Evolutionary conservation across 495 filamentous ascomycete species (phyloP).

Genomic region (Aspergillus olivimuriae): DNA sequence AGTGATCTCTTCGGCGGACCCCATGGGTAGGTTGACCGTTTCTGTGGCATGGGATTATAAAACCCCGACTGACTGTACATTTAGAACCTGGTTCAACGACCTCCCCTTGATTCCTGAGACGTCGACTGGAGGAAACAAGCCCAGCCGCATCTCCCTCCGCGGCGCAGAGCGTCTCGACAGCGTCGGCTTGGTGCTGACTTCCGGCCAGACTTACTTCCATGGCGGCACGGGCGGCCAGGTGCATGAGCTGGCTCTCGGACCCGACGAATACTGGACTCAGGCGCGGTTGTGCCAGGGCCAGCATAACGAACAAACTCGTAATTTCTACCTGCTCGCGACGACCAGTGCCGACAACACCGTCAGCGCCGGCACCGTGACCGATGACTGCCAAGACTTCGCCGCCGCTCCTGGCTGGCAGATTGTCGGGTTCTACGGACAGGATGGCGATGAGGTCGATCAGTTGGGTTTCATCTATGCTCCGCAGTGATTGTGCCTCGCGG

Average conservation of each 20-base stretch:
- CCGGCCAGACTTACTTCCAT: conserved; percentile 43
- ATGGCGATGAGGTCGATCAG: conserved; percentile 54
- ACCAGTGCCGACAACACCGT: conserved; percentile 47
- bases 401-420: conserved; percentile 51
- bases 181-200: conserved; percentile 39
- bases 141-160: conserved; percentile 35
- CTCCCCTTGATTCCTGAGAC: conserved; percentile 25
- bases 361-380: conserved; percentile 40
- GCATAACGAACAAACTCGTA: conserved; percentile 41
- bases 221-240: conserved; percentile 48
- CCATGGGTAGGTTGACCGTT: conserved; percentile 28
- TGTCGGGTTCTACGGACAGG: conserved; percentile 51
- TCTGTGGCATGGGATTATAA: too few relatives aligned
- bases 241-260: conserved; percentile 35
- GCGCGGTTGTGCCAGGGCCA: conserved; percentile 48
- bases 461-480: conserved; percentile 46
- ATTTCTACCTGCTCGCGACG: conserved; percentile 51
- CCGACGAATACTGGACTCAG: conserved; percentile 41
- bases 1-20: conserved; percentile 47
- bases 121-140: conserved; percentile 21
- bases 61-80: too few relatives aligned
- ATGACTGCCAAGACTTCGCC: conserved; percentile 40
- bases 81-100: conserved; percentile 50
- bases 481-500: too few relatives aligned
- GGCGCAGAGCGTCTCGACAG: conserved; percentile 45